phyloP scores from a whole-genome alignment of 805 yeast species.

The Yamadazyma scolyti region DNA sequence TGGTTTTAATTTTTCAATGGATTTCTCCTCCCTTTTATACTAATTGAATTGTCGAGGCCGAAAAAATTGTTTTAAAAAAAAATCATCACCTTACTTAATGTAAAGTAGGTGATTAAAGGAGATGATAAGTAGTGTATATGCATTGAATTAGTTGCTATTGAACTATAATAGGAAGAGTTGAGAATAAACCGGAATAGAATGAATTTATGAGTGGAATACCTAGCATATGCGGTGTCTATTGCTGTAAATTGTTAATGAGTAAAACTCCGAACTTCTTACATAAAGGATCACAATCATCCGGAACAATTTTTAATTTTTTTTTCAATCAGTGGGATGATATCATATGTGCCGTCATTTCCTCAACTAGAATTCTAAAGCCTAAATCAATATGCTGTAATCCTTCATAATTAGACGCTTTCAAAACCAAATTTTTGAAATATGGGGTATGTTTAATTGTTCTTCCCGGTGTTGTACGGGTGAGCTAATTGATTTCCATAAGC shows the following conservation, averaged over 20 bases:
- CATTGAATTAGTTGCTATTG: too few species aligned
- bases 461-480: conserved; percentile 5
- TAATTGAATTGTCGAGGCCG: neutral
- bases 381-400: too few species aligned
- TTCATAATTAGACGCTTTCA: too few species aligned
- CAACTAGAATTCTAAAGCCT: too few species aligned
- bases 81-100: neutral
- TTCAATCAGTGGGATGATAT: neutral
- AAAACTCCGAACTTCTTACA: conserved; percentile 11
- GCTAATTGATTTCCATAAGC: conserved; percentile 1
- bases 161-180: too few species aligned
- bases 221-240: too few species aligned
- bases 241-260: conserved; percentile 1
- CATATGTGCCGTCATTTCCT: too few species aligned
- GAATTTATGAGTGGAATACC: too few species aligned
- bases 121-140: too few species aligned
- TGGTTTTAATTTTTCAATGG: neutral
- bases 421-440: conserved; percentile 4
- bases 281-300: conserved; percentile 15
- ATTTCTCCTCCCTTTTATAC: conserved; percentile 10
- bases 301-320: conserved; percentile 2
- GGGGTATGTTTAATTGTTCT: conserved; percentile 8
- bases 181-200: too few species aligned
- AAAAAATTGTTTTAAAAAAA: too few species aligned
- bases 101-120: too few species aligned